Base-by-base conservation (phyloP, 768 basidiomycete genomes). In the Leucosporidium scottii region DNA sequence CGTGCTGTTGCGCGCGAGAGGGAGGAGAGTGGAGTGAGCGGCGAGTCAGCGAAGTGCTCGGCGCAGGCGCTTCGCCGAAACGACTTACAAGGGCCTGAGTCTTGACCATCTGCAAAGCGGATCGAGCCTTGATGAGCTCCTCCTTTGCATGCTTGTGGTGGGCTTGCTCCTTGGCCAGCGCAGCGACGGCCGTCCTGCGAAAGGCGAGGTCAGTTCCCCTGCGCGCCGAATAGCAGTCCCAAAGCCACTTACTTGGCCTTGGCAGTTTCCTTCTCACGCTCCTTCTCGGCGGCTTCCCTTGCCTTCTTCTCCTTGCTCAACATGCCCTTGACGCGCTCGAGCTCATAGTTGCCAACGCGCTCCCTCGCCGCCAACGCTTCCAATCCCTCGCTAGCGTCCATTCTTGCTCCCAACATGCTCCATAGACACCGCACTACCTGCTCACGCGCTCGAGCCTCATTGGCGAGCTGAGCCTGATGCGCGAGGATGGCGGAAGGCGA, bases 71-170 rank as follows among this genome's bases (percentile, higher is more conserved):
- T 15, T 10, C 39, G 39, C 39, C 39, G 39, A 13, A 20, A 18
- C 21, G 2, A 57, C 67, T 30, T 27, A 64, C 67, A 2, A 39
- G 27, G 3, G 67, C 53, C 59, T 68, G 67, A 36, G 67, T 68
- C 63, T 61, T 68, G 58, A 68, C 59, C 9, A 68, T 64, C 54
- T 61, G 61, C 31, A 68, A 21, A 7, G 67, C 67, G 20, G 31
- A 56, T n/a, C 54, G 55, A 23, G 59, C 48, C 67, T 68, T 68
- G 17, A 47, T 34, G 21, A 68, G 56, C 36, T 68, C 67, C 21
- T 68, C 67, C 18, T 44, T 60, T 1, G 53, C 25, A 9, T 62
- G 61, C 1, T 59, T 50, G n/a, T 68, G 63, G 1, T 59, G 58
- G n/a, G 64, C 67, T 44, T 68, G 61, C 59, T 68, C 67, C 4